phyloP scores from a whole-genome alignment of 805 yeast genomes.

The Hanseniaspora singularis region DNA sequence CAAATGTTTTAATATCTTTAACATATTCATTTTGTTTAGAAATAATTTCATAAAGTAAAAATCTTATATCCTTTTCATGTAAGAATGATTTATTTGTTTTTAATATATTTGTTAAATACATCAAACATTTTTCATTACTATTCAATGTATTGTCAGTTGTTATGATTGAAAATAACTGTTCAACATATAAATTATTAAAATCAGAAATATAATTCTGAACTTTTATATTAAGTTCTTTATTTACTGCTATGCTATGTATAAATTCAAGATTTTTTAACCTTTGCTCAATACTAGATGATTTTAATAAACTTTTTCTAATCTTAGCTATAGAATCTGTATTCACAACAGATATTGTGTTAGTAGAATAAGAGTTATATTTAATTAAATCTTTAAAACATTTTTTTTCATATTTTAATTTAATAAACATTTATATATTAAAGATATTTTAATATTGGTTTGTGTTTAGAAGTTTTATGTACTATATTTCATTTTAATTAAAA shows the following conservation, averaged over 20 bases:
- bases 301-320: not conserved
- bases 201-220: not conserved
- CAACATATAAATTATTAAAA: conserved; percentile 4
- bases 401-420: no score
- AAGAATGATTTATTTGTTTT: not conserved
- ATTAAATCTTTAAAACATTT: no score
- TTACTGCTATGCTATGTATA: not conserved
- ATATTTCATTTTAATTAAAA: no score
- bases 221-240: not conserved
- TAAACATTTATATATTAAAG: no score
- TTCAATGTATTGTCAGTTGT: not conserved
- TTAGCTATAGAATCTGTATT: no score
- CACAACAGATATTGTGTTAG: no score
- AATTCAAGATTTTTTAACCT: not conserved
- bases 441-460: no score
- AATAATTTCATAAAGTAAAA: not conserved
- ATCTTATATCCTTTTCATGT: not conserved
- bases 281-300: not conserved
- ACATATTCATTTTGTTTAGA: not conserved
- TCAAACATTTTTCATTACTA: conserved; percentile 1
- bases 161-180: conserved; percentile 2
- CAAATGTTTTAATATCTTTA: not conserved
- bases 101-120: not conserved
- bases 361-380: no score
- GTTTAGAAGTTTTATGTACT: no score